Percentiles rank a stretch among this genome's conserved stretches.
phyloP scores from a whole-genome alignment of 768 basidiomycete genomes.

The Rickenella mellea region DNA sequence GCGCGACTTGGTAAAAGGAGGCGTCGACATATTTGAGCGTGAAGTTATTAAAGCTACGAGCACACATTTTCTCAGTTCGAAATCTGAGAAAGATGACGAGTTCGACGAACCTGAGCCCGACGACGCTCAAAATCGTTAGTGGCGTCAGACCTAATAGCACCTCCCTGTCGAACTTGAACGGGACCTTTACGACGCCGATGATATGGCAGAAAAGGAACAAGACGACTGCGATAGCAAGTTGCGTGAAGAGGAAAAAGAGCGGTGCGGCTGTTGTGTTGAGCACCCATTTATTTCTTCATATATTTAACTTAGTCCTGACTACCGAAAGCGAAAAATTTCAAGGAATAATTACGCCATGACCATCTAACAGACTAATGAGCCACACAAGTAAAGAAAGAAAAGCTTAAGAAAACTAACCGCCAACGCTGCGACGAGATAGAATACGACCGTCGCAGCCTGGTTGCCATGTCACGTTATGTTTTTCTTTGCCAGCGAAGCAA shows the following conservation, averaged over 20 bases:
- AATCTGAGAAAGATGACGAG: no score
- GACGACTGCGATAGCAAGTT: slow-evolving; percentile 70
- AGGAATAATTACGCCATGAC: slow-evolving; percentile 63
- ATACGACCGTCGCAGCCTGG: slow-evolving; percentile 67
- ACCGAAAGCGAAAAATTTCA: slow-evolving; percentile 11
- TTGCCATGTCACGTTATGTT: no score
- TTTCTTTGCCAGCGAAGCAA: no score
- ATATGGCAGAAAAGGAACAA: slow-evolving; percentile 61
- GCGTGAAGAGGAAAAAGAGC: slow-evolving; percentile 79
- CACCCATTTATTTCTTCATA: slow-evolving; percentile 82
- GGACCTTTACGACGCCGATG: slow-evolving; percentile 56
- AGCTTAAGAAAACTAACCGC: slow-evolving; percentile 45
- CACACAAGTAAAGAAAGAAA: not conserved
- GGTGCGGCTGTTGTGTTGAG: slow-evolving; percentile 65
- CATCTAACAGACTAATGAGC: slow-evolving; percentile 43
- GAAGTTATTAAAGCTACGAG: slow-evolving; percentile 72
- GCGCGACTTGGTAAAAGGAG: slow-evolving; percentile 92
- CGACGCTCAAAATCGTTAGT: slow-evolving; percentile 66
- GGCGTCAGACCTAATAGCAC: slow-evolving; percentile 67
- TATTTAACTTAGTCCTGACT: slow-evolving; percentile 7
- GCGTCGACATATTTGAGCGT: slow-evolving; percentile 91
- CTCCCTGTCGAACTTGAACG: slow-evolving; percentile 51
- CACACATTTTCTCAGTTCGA: not conserved
- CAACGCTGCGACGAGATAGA: slow-evolving; percentile 85
- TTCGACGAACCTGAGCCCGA: slow-evolving; percentile 68